These are phyloP conservation scores for Inga laurina DNA, from an alignment of 306 rosid genomes.

Conservation along the genomic window DNA sequence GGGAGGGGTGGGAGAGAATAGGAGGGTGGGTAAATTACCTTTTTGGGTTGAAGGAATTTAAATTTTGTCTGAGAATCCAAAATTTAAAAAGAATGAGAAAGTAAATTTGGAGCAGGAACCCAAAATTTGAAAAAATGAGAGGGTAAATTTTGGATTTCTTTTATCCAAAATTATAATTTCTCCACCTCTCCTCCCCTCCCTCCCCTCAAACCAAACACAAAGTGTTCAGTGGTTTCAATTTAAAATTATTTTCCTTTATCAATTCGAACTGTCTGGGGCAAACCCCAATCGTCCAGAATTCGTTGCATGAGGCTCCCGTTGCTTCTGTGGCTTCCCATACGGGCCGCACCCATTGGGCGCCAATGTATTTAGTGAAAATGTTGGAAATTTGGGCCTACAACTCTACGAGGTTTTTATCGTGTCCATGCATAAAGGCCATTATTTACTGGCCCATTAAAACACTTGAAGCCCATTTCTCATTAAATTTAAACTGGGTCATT, in stretches of 20 bases:
- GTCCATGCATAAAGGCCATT: not conserved
- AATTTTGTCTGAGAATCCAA: too few relatives aligned
- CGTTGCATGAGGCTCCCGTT: not conserved
- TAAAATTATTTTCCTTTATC: not conserved
- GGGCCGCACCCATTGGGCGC: not conserved
- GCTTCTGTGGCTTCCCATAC: not conserved
- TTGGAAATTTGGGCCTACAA: not conserved
- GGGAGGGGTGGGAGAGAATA: too few relatives aligned
- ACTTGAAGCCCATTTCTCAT: not conserved
- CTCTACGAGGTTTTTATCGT: not conserved
- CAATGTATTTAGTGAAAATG: not conserved
- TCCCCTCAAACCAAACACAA: too few relatives aligned
- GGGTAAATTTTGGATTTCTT: too few relatives aligned
- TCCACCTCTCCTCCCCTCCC: too few relatives aligned
- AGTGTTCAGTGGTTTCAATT: not conserved
- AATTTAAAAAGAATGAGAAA: too few relatives aligned
- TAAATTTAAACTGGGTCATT: not conserved
- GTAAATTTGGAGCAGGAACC: too few relatives aligned
- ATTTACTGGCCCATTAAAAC: not conserved
- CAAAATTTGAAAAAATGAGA: too few relatives aligned
- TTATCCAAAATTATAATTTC: too few relatives aligned
- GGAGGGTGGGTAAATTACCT: too few relatives aligned
- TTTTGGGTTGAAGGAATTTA: too few relatives aligned
- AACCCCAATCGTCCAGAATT: not conserved
- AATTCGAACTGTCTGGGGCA: not conserved